Conservation (phyloP, 2,329 filamentous ascomycete genomes). For the Phaeosphaeriaceae sp. region DNA sequence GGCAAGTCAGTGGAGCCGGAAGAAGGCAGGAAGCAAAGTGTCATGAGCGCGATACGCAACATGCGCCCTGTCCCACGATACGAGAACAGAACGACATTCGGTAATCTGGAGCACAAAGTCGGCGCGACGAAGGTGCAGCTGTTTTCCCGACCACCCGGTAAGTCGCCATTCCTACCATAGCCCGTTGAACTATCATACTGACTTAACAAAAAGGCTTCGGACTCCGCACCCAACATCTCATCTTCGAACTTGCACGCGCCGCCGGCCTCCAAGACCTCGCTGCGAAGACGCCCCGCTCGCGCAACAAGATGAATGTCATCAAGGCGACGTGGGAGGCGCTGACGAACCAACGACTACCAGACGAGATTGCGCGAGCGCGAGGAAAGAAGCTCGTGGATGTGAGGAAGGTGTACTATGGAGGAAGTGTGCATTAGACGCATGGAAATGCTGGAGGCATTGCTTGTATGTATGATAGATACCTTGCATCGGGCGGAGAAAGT, state of each 20-base stretch:
- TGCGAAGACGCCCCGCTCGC: conserved; percentile 80
- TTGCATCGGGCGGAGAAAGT: neutral
- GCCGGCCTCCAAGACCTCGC: conserved; percentile 88
- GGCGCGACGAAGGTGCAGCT: conserved; percentile 87
- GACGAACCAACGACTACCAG: conserved; percentile 81
- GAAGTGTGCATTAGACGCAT: conserved; percentile 52
- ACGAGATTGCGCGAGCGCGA: conserved; percentile 85
- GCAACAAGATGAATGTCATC: conserved; percentile 97
- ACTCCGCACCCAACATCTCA: conserved; percentile 85
- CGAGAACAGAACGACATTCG: conserved; percentile 90
- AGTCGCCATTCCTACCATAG: conserved; percentile 35
- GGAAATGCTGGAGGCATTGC: neutral
- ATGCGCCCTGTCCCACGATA: conserved; percentile 93
- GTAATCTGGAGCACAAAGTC: conserved; percentile 82
- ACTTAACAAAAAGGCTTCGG: conserved; percentile 75
- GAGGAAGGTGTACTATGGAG: conserved; percentile 95
- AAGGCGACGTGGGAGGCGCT: conserved; percentile 89
- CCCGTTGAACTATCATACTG: neutral
- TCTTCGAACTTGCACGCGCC: conserved; percentile 92
- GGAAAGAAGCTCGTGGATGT: conserved; percentile 97
- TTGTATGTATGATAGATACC: neutral
- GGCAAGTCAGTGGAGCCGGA: conserved; percentile 81
- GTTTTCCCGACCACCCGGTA: conserved; percentile 86
- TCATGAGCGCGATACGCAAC: conserved; percentile 83
- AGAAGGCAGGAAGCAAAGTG: conserved; percentile 74